Evolutionary conservation across 202 grass and related monocot species (phyloP).

Genomic region (Hordeum pubiflorum): DNA sequence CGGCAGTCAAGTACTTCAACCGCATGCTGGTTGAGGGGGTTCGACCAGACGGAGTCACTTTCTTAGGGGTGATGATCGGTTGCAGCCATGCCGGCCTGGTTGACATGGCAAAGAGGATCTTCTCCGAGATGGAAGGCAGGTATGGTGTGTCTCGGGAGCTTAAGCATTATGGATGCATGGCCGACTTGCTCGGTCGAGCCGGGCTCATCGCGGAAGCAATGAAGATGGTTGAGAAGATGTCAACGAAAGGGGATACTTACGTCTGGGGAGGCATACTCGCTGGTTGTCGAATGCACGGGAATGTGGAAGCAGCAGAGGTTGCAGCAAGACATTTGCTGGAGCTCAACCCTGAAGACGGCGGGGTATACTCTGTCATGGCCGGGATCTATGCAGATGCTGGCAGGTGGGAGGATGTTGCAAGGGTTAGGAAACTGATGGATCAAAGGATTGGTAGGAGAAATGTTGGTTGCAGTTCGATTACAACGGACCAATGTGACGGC

Average conservation of each 20-base stretch:
- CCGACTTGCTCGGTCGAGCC: conserved; percentile 54
- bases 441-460: conserved; percentile 33
- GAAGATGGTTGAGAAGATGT: conserved; percentile 52
- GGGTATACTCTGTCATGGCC: conserved; percentile 58
- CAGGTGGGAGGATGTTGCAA: conserved; percentile 57
- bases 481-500: background rate
- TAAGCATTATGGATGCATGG: conserved; percentile 76
- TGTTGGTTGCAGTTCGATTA: conserved; percentile 40
- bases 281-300: conserved; percentile 55
- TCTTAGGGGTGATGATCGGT: conserved; percentile 44
- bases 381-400: conserved; percentile 41
- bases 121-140: conserved; percentile 43
- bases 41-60: conserved; percentile 42
- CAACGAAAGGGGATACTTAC: conserved; percentile 39
- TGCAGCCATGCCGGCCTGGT: conserved; percentile 56
- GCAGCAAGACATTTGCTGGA: conserved; percentile 40
- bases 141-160: conserved; percentile 31
- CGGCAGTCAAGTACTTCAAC: conserved; percentile 44
- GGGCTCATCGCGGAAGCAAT: conserved; percentile 46
- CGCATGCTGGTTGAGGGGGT: conserved; percentile 30
- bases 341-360: conserved; percentile 39
- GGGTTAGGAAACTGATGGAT: conserved; percentile 49
- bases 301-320: conserved; percentile 42
- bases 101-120: conserved; percentile 37
- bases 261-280: conserved; percentile 64